A percentile compares a stretch with the other conserved stretches of the same genome.
Conservation (phyloP, 257 asterid genomes). For the Solanum clarkiae region DNA sequence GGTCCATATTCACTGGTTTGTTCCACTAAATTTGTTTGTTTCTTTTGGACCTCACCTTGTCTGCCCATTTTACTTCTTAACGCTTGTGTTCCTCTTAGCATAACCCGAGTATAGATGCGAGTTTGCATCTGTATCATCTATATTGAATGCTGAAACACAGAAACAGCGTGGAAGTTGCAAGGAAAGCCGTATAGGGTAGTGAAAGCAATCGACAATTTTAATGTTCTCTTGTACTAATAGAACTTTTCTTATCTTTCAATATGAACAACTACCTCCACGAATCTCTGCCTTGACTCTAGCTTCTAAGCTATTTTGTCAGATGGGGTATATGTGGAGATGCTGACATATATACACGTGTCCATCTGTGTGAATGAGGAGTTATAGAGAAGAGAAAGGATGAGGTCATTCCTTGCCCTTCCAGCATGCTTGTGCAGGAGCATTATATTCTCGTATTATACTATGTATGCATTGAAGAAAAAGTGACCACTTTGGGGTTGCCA, state of each 20-base stretch:
- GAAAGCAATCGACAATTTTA: neutral
- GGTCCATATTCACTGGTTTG: neutral
- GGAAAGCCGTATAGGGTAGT: neutral
- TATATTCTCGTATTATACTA: neutral
- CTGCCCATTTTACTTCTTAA: neutral
- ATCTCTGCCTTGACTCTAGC: neutral
- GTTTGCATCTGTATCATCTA: neutral
- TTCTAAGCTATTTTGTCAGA: neutral
- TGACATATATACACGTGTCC: neutral
- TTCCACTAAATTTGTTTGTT: neutral
- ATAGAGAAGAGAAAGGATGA: neutral
- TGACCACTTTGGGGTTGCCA: neutral
- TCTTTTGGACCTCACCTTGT: neutral
- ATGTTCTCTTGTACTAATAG: neutral
- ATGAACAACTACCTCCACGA: neutral
- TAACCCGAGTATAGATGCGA: neutral
- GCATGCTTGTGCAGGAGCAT: neutral
- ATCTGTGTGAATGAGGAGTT: neutral
- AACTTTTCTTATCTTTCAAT: neutral
- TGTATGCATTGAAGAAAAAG: neutral
- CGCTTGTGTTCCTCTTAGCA: neutral
- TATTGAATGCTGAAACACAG: neutral
- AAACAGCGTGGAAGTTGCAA: neutral
- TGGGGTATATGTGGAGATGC: neutral
- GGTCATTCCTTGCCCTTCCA: neutral